These are phyloP conservation scores for Oleoguttula mirabilis DNA, from an alignment of 495 filamentous ascomycete species.

Conservation along the genomic window DNA sequence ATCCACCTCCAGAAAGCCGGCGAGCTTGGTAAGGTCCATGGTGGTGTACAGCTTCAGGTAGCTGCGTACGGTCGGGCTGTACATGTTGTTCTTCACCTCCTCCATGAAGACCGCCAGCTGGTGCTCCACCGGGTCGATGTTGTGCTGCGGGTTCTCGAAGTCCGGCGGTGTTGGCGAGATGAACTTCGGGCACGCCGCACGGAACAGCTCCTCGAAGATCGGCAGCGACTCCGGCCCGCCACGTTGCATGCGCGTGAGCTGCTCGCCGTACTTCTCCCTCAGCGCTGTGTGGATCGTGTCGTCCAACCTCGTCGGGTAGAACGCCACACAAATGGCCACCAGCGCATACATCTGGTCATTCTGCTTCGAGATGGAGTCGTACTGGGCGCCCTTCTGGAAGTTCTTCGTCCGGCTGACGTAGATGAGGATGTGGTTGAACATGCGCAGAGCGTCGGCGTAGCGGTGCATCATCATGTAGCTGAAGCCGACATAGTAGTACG, in stretches of 20 bases:
- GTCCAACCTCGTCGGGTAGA: constrained; percentile 90
- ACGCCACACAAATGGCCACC: constrained; percentile 95
- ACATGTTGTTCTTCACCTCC: constrained; percentile 95
- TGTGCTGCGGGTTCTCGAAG: constrained; percentile 87
- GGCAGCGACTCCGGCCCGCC: constrained; percentile 90
- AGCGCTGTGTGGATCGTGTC: constrained; percentile 98
- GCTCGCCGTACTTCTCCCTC: constrained; percentile 96
- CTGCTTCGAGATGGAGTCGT: constrained; percentile 97
- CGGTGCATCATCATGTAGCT: constrained; percentile 99
- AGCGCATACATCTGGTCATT: constrained; percentile 99
- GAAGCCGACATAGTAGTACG: constrained; percentile 99
- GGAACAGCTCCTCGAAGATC: constrained; percentile 95
- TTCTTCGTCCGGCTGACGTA: constrained; percentile 99
- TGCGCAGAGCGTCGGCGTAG: constrained; percentile 96
- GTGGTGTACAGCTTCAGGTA: constrained; percentile 99
- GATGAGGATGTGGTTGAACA: constrained; percentile 98
- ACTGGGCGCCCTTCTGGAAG: constrained; percentile 97
- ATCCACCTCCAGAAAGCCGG: constrained; percentile 89
- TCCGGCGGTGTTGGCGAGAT: constrained; percentile 95
- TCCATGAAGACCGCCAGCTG: constrained; percentile 97
- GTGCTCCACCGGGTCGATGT: constrained; percentile 94
- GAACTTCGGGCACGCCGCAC: constrained; percentile 92
- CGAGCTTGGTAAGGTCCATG: constrained; percentile 97
- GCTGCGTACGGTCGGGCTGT: constrained; percentile 85
- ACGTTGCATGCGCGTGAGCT: constrained; percentile 87